phyloP scores from a whole-genome alignment of 2,329 filamentous ascomycete species.

The Thelonectria rubi region DNA sequence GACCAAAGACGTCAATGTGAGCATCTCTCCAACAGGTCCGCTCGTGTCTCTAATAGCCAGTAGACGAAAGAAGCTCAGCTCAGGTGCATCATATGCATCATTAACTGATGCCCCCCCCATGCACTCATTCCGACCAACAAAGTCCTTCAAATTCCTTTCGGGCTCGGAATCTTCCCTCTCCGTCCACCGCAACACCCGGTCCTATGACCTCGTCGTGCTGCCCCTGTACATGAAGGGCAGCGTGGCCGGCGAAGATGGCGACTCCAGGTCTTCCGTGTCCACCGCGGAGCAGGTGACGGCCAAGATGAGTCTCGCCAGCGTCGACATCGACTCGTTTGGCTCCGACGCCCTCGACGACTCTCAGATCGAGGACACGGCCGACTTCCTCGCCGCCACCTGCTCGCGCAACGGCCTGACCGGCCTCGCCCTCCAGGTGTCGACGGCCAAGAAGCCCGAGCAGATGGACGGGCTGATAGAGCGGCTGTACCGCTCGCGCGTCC shows the following conservation, averaged over 20 bases:
- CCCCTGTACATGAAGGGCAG: constrained; percentile 21
- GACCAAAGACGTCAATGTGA: constrained; percentile 1
- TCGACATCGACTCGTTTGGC: constrained; percentile 22
- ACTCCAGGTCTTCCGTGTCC: constrained; percentile 19
- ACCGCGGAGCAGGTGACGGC: constrained; percentile 8
- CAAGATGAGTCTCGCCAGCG: constrained; percentile 26
- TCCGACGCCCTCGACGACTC: constrained; percentile 21
- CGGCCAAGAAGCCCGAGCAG: constrained; percentile 4
- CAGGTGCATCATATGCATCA: neutral
- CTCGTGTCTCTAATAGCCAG: neutral
- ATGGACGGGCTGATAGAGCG: constrained; percentile 25
- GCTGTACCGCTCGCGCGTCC: constrained; percentile 14
- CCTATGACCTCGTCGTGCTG: constrained; percentile 24
- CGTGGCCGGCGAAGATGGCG: constrained; percentile 19
- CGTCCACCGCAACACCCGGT: constrained; percentile 8
- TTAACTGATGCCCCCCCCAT: constrained; percentile 6
- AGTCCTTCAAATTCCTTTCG: constrained; percentile 20
- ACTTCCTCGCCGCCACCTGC: constrained; percentile 20
- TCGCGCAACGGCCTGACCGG: constrained; percentile 19
- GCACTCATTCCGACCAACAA: constrained; percentile 22
- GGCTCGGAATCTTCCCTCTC: constrained; percentile 12
- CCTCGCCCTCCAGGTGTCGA: constrained; percentile 17
- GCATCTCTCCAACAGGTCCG: too few species aligned
- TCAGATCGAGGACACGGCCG: constrained; percentile 21
- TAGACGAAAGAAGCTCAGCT: neutral